A percentile compares a stretch with the other conserved stretches of the same genome.
Evolutionary conservation across 2,329 filamentous ascomycete species (phyloP).

Genomic region (Monosporascus ibericus): DNA sequence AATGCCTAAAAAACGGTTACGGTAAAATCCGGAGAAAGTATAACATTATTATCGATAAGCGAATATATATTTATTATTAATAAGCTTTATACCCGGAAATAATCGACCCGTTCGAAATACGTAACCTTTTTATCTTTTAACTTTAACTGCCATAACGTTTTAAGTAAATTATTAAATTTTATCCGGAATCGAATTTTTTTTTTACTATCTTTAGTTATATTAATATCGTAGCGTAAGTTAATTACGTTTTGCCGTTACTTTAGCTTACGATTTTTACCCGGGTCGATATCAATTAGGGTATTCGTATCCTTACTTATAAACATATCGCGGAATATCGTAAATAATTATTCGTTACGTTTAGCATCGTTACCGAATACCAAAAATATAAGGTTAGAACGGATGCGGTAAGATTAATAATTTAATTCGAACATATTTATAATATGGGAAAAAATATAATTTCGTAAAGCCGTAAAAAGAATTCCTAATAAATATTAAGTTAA

Average conservation of each 20-base stretch:
- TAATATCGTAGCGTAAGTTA: background rate
- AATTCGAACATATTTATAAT: background rate
- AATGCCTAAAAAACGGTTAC: background rate
- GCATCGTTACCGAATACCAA: background rate
- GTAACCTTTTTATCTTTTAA: background rate
- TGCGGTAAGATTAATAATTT: background rate
- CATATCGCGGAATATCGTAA: background rate
- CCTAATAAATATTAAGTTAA: background rate
- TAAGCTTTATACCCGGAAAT: background rate
- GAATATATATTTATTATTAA: too few relatives aligned
- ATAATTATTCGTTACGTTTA: too few relatives aligned
- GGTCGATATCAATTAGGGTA: background rate
- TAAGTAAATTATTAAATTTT: background rate
- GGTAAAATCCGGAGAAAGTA: background rate
- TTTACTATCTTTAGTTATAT: too few relatives aligned
- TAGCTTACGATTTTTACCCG: background rate
- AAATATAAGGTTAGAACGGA: background rate
- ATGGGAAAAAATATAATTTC: background rate
- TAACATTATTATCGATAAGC: background rate
- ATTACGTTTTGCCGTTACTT: background rate
- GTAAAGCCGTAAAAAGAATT: background rate
- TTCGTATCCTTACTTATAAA: background rate
- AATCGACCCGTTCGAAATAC: background rate
- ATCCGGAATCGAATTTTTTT: background rate
- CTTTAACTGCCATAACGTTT: background rate